A percentile compares a stretch with the other conserved stretches of the same genome.
phyloP scores from a whole-genome alignment of 805 yeast species.

The Candida corydali region DNA sequence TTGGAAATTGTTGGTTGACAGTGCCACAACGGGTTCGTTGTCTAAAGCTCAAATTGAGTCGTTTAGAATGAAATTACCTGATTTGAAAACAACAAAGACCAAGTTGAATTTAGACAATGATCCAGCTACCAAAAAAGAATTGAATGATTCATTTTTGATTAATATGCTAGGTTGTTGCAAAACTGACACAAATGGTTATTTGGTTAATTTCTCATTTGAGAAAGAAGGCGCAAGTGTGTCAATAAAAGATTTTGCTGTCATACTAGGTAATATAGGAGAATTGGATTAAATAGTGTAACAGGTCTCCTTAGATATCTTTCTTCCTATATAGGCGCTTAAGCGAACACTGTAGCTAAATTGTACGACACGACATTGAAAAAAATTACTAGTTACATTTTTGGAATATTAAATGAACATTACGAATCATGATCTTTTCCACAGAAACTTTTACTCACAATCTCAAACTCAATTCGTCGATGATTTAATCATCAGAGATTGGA shows the following conservation, averaged over 20 bases:
- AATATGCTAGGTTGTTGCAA: slow-evolving; percentile 39
- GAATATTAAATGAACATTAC: too few relatives aligned
- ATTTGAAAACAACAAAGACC: slow-evolving; percentile 26
- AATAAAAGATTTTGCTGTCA: slow-evolving; percentile 40
- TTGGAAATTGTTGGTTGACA: slow-evolving; percentile 32
- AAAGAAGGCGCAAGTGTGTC: slow-evolving; percentile 24
- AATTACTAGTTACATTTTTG: too few relatives aligned
- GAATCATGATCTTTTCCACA: slow-evolving; percentile 7
- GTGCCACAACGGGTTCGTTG: slow-evolving; percentile 5
- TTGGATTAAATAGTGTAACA: slow-evolving; percentile 19
- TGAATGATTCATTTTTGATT: slow-evolving; percentile 31
- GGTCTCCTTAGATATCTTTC: too few relatives aligned
- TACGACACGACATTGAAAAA: too few relatives aligned
- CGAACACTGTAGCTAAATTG: too few relatives aligned
- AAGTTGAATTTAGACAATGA: slow-evolving; percentile 25
- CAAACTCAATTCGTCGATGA: slow-evolving; percentile 12
- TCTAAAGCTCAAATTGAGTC: slow-evolving; percentile 9
- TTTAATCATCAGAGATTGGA: slow-evolving; percentile 9
- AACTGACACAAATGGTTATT: slow-evolving; percentile 22
- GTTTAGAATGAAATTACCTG: slow-evolving; percentile 23
- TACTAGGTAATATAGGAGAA: slow-evolving; percentile 38
- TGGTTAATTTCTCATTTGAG: slow-evolving; percentile 26
- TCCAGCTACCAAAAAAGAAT: slow-evolving; percentile 10
- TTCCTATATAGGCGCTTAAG: too few relatives aligned
- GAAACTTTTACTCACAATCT: slow-evolving; percentile 11